Evolutionary conservation across 768 basidiomycete species (phyloP).

Genomic region (Rhizopogon vulgaris): DNA sequence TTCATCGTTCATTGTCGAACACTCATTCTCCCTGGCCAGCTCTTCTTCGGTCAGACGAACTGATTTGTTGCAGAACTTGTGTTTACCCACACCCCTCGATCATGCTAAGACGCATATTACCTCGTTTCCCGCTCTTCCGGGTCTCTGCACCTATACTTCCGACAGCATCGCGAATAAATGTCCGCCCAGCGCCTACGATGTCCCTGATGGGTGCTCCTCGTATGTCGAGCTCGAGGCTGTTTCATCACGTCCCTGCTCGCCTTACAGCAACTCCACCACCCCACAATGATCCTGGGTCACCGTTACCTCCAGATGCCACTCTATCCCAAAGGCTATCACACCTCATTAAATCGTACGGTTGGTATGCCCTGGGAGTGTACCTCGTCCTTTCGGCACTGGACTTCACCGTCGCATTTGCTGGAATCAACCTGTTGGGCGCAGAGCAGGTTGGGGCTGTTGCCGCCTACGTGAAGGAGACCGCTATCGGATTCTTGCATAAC

Average conservation of each 20-base stretch:
- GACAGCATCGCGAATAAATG: conserved; percentile 33
- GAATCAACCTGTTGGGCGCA: conserved; percentile 83
- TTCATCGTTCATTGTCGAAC: background rate
- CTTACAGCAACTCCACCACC: conserved; percentile 30
- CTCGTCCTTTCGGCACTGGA: conserved; percentile 66
- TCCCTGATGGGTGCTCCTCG: conserved; percentile 24
- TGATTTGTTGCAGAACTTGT: background rate
- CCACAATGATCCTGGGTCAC: conserved; percentile 5
- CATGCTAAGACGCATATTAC: conserved; percentile 36
- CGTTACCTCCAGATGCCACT: conserved; percentile 43
- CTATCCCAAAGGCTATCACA: conserved; percentile 70
- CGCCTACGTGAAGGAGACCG: conserved; percentile 44
- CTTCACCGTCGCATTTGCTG: conserved; percentile 78
- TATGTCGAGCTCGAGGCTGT: conserved; percentile 35
- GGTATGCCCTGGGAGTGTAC: conserved; percentile 95
- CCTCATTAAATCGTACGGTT: conserved; percentile 89
- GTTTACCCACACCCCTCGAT: background rate
- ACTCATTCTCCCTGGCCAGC: background rate
- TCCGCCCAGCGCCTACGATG: conserved; percentile 22
- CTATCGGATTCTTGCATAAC: conserved; percentile 39
- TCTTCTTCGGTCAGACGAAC: background rate
- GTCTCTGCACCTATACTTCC: conserved; percentile 44
- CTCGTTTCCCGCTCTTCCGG: conserved; percentile 42
- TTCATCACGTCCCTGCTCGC: conserved; percentile 44
- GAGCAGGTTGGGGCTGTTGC: conserved; percentile 79